A percentile compares a stretch with the other conserved stretches of the same genome.
These are phyloP conservation scores for Biscogniauxia marginata DNA, from an alignment of 2,329 filamentous ascomycete species.

Conservation along the genomic window DNA sequence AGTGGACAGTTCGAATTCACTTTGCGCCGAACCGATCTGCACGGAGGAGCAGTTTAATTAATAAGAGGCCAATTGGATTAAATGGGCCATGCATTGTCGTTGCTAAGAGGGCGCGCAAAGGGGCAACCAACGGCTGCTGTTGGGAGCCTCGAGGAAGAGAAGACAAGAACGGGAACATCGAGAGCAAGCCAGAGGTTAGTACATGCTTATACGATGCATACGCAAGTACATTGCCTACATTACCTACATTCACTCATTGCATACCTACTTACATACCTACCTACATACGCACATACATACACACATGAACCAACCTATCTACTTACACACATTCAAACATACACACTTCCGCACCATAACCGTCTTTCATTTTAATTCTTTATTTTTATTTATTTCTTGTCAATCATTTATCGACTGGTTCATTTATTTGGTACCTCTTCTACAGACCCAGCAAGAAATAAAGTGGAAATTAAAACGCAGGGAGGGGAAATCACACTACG, in stretches of 20 bases:
- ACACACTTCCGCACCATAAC: slow-evolving; percentile 5
- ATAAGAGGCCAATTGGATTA: slow-evolving; percentile 30
- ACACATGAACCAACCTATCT: neutral
- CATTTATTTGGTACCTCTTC: slow-evolving; percentile 2
- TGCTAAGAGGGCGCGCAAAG: slow-evolving; percentile 18
- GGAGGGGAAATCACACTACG: neutral
- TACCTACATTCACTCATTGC: slow-evolving; percentile 5
- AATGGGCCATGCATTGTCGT: slow-evolving; percentile 22
- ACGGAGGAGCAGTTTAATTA: slow-evolving; percentile 26
- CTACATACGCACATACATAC: slow-evolving; percentile 10
- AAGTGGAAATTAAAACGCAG: slow-evolving; percentile 1
- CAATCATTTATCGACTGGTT: slow-evolving; percentile 1
- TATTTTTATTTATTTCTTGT: slow-evolving; percentile 6
- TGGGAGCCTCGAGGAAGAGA: slow-evolving; percentile 20
- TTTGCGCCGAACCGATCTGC: slow-evolving; percentile 26
- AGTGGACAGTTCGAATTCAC: slow-evolving; percentile 17
- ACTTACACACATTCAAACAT: slow-evolving; percentile 6
- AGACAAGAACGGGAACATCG: slow-evolving; percentile 18
- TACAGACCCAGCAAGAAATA: neutral
- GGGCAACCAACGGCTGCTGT: slow-evolving; percentile 7
- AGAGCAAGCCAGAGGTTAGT: neutral
- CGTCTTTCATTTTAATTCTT: slow-evolving; percentile 5
- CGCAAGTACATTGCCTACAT: slow-evolving; percentile 9
- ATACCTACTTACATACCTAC: slow-evolving; percentile 8
- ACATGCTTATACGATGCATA: slow-evolving; percentile 3